These are phyloP conservation scores for Fusarium newnesense DNA, from an alignment of 2,329 filamentous ascomycete species.

Conservation along the genomic window DNA sequence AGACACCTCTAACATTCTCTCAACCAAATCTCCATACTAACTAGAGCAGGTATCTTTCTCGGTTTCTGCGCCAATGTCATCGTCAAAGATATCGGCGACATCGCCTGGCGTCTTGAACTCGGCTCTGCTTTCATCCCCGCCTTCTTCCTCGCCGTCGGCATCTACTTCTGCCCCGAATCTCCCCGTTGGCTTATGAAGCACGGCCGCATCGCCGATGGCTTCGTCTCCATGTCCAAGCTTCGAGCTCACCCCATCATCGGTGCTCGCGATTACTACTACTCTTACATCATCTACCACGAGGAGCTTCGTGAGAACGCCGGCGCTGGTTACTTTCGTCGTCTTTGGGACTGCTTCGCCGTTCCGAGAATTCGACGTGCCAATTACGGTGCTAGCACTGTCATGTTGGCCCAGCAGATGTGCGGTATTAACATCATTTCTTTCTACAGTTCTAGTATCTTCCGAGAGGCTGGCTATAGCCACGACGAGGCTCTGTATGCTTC, in stretches of 20 bases:
- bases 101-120: conserved; percentile 57
- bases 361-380: conserved; percentile 77
- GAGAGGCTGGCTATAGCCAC: background rate
- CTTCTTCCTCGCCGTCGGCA: conserved; percentile 61
- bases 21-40: background rate
- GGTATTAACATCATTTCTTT: conserved; percentile 63
- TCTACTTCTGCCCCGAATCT: conserved; percentile 73
- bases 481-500: conserved; percentile 18
- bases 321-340: conserved; percentile 58
- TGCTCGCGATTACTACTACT: conserved; percentile 69
- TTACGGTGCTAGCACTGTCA: conserved; percentile 80
- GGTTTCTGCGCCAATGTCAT: conserved; percentile 55
- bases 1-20: fast-evolving
- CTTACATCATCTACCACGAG: conserved; percentile 55
- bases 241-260: conserved; percentile 66
- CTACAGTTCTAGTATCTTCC: conserved; percentile 26
- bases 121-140: conserved; percentile 71
- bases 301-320: conserved; percentile 52
- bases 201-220: conserved; percentile 68
- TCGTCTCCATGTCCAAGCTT: conserved; percentile 61
- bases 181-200: conserved; percentile 75
- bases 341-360: conserved; percentile 72
- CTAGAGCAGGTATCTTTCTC: conserved; percentile 46
- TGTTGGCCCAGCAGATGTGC: conserved; percentile 81
- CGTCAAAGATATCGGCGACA: conserved; percentile 38